Conservation (phyloP, 78 protist genomes). For the Emiliania huxleyi region DNA sequence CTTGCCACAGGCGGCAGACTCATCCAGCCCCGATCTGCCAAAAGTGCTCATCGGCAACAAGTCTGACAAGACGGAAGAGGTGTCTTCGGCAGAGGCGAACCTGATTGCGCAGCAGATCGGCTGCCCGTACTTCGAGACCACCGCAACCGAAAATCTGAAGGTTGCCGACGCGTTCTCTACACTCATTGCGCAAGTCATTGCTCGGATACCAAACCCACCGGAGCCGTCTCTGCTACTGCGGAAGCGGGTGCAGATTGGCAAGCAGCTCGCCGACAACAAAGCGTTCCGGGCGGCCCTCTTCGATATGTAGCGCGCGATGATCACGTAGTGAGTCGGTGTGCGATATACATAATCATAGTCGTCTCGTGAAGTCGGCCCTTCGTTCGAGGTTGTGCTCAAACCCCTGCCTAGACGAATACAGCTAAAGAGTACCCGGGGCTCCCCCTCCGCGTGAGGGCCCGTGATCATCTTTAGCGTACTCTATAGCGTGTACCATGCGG, state of each 20-base stretch:
- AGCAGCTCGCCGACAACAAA: not conserved
- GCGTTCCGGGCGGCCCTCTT: conserved; percentile 5
- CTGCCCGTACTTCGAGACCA: not conserved
- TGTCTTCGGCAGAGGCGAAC: not conserved
- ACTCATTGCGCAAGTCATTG: not conserved
- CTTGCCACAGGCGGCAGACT: too few relatives aligned
- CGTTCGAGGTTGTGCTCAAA: too few relatives aligned
- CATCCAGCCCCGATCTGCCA: not conserved
- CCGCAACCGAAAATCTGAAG: not conserved
- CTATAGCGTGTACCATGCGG: too few relatives aligned
- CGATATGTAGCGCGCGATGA: not conserved
- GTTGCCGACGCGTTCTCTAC: conserved; percentile 9
- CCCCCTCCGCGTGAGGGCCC: too few relatives aligned
- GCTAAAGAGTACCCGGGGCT: too few relatives aligned
- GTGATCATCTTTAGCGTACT: too few relatives aligned
- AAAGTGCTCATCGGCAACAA: not conserved
- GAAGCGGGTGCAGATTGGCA: not conserved
- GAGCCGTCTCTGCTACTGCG: not conserved
- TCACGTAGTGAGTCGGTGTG: too few relatives aligned
- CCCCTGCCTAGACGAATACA: too few relatives aligned
- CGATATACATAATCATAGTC: too few relatives aligned
- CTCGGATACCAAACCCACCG: not conserved
- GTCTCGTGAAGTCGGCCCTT: too few relatives aligned
- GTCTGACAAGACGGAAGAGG: not conserved
- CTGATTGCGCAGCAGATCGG: not conserved